A percentile compares a stretch with the other conserved stretches of the same genome.
phyloP scores from a whole-genome alignment of 352 stramenopile genomes.

The Peronospora farinosa region DNA sequence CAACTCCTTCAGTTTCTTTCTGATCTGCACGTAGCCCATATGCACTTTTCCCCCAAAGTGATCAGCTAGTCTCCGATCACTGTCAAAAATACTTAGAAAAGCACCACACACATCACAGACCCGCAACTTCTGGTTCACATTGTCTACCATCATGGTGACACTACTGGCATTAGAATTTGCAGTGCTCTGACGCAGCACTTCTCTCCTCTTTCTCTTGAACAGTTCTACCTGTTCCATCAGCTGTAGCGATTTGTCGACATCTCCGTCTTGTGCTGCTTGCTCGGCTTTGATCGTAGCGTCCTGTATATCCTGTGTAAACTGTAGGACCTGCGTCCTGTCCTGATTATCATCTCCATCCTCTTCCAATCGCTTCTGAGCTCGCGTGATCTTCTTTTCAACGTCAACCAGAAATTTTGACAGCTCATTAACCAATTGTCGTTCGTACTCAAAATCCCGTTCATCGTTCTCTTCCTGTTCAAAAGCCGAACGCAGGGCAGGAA shows the following conservation, averaged over 20 bases:
- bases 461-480: conserved; percentile 50
- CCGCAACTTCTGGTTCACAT: conserved; percentile 78
- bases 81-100: conserved; percentile 90
- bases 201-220: conserved; percentile 35
- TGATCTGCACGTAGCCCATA: conserved; percentile 85
- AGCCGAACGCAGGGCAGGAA: conserved; percentile 54
- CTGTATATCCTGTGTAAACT: conserved; percentile 72
- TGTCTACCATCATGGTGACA: conserved; percentile 4
- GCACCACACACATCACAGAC: conserved; percentile 89
- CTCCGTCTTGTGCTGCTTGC: conserved; percentile 46
- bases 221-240: conserved; percentile 61
- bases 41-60: conserved; percentile 90
- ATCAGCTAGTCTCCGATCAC: conserved; percentile 80
- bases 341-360: conserved; percentile 36
- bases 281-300: conserved; percentile 54
- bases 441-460: conserved; percentile 54
- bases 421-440: conserved; percentile 58
- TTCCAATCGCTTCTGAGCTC: conserved; percentile 59
- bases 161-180: not conserved
- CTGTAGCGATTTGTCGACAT: conserved; percentile 50
- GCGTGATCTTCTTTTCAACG: conserved; percentile 80
- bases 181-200: conserved; percentile 18
- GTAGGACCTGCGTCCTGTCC: conserved; percentile 46
- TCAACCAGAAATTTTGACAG: conserved; percentile 56
- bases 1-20: conserved; percentile 79